Evolutionary conservation across 768 basidiomycete species (phyloP).

Genomic region (Agaricus blazei): DNA sequence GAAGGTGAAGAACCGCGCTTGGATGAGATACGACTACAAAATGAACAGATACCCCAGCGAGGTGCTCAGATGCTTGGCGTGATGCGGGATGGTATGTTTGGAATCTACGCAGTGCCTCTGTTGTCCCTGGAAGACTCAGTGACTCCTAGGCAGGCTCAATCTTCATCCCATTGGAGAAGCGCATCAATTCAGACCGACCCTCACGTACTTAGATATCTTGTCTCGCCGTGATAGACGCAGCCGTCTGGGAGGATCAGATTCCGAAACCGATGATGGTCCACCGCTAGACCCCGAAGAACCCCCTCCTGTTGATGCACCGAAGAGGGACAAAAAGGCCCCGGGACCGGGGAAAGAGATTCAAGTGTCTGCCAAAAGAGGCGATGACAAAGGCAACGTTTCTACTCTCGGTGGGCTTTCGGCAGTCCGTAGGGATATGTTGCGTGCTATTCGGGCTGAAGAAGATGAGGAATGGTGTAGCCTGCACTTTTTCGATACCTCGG

Average conservation of each 20-base stretch:
- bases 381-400: slow-evolving; percentile 50
- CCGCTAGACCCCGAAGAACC: slow-evolving; percentile 78
- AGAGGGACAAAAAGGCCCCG: slow-evolving; percentile 56
- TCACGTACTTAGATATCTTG: slow-evolving; percentile 75
- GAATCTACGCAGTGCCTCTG: background rate
- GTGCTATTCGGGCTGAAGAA: slow-evolving; percentile 67
- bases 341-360: slow-evolving; percentile 74
- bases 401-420: slow-evolving; percentile 64
- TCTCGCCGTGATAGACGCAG: slow-evolving; percentile 56
- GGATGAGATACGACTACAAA: slow-evolving; percentile 64
- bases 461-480: slow-evolving; percentile 74
- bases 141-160: slow-evolving; percentile 55
- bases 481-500: slow-evolving; percentile 61
- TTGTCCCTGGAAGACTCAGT: slow-evolving; percentile 11
- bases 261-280: slow-evolving; percentile 75
- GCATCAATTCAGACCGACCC: slow-evolving; percentile 77
- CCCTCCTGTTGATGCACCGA: slow-evolving; percentile 34
- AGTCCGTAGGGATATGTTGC: slow-evolving; percentile 72
- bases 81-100: slow-evolving; percentile 56
- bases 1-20: slow-evolving; percentile 56
- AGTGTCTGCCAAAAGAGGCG: slow-evolving; percentile 65
- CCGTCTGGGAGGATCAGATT: slow-evolving; percentile 49
- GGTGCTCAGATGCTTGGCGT: slow-evolving; percentile 75
- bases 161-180: slow-evolving; percentile 75
- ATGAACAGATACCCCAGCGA: slow-evolving; percentile 63